Percentiles rank a stretch among this genome's conserved stretches.
phyloP scores from a whole-genome alignment of 768 basidiomycete genomes.

The Boletus eberwhitei region DNA sequence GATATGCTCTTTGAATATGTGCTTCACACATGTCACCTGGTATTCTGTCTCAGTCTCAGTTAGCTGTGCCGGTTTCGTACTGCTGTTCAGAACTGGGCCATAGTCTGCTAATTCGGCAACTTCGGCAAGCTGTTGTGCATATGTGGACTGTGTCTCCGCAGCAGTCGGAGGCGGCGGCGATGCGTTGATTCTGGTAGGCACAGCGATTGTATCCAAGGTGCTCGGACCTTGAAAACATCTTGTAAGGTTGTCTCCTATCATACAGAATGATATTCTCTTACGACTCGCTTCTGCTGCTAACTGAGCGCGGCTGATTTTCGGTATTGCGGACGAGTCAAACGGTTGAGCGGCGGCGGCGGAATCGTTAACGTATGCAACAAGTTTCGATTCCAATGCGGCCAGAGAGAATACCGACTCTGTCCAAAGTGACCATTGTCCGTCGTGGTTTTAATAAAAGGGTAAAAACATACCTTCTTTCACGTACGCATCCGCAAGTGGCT shows the following conservation, averaged over 20 bases:
- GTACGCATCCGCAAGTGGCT: conserved; percentile 77
- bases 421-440: background rate
- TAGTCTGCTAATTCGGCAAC: conserved; percentile 85
- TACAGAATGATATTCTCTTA: conserved; percentile 37
- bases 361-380: conserved; percentile 93
- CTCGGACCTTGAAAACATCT: conserved; percentile 62
- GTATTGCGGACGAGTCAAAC: conserved; percentile 82
- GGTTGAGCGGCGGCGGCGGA: conserved; percentile 63
- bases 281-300: conserved; percentile 85
- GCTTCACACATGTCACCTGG: conserved; percentile 94
- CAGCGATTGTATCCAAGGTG: conserved; percentile 79
- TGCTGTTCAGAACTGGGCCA: conserved; percentile 87
- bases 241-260: conserved; percentile 10
- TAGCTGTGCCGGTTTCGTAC: conserved; percentile 69
- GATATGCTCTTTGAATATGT: conserved; percentile 91
- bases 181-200: conserved; percentile 56
- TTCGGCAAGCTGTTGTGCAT: conserved; percentile 78
- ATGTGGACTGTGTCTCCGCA: conserved; percentile 85
- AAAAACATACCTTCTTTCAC: conserved; percentile 79
- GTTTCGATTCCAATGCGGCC: conserved; percentile 82
- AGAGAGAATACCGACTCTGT: conserved; percentile 93
- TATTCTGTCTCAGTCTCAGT: conserved; percentile 99
- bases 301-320: conserved; percentile 92
- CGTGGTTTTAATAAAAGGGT: background rate
- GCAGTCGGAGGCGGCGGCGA: conserved; percentile 75